A percentile compares a stretch with the other conserved stretches of the same genome.
Conservation (phyloP, 1,284 basidiomycete species). For the Vanrija pseudolonga region DNA sequence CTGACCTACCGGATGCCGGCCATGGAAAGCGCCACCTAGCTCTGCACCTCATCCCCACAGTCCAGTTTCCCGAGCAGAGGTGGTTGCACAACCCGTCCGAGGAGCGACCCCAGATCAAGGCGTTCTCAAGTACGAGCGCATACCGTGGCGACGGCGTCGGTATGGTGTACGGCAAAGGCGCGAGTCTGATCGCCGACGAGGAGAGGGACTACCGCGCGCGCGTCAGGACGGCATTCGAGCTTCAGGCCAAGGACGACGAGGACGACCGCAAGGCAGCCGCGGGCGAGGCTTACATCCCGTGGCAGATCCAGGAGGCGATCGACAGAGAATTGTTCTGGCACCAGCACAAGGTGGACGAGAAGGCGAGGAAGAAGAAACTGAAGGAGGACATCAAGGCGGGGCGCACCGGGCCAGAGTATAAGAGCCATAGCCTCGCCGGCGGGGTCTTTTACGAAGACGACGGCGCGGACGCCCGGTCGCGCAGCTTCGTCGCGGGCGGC, state of each 20-base stretch:
- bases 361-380: background rate
- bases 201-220: background rate
- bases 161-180: slow-evolving; percentile 27
- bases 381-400: background rate
- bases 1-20: slow-evolving; percentile 1
- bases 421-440: too few species aligned
- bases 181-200: slow-evolving; percentile 10
- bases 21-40: slow-evolving; percentile 6
- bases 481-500: background rate
- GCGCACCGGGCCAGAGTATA: too few species aligned
- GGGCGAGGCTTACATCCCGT: slow-evolving; percentile 1
- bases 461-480: background rate
- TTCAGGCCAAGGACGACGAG: slow-evolving; percentile 10
- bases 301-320: slow-evolving; percentile 7
- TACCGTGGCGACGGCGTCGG: slow-evolving; percentile 25
- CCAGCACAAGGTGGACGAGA: background rate
- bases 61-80: background rate
- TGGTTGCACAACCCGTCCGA: slow-evolving; percentile 6
- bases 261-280: slow-evolving; percentile 5
- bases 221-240: slow-evolving; percentile 3
- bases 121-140: background rate
- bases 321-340: background rate
- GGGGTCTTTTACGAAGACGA: too few species aligned
- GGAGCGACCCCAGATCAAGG: background rate
- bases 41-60: slow-evolving; percentile 16